Percentiles rank a stretch among this genome's conserved stretches.
phyloP scores from a whole-genome alignment of 129 eudicot species.

The Pulicaria dysenterica region DNA sequence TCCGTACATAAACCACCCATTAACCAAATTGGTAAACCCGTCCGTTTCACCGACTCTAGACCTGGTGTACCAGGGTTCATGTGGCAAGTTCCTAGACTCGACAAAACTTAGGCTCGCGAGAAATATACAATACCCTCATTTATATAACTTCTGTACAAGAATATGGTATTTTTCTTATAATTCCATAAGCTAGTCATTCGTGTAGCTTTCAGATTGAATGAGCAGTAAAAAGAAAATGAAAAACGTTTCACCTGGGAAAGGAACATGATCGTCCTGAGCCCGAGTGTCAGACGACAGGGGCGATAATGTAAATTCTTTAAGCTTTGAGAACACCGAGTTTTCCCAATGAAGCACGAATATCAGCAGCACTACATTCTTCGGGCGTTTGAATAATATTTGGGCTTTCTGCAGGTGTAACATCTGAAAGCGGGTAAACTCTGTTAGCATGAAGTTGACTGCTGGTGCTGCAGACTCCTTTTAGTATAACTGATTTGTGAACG shows the following conservation, averaged over 20 bases:
- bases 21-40: background rate
- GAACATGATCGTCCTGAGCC: constrained; percentile 3
- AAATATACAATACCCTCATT: constrained; percentile 26
- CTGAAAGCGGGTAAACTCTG: constrained; percentile 82
- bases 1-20: background rate
- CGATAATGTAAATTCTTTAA: constrained; percentile 17
- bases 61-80: background rate
- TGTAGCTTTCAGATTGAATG: constrained; percentile 19
- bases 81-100: too few species aligned
- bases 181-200: constrained; percentile 20
- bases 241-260: constrained; percentile 12
- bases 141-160: constrained; percentile 35
- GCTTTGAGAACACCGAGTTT: constrained; percentile 47
- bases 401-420: constrained; percentile 67
- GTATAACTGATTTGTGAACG: constrained; percentile 72
- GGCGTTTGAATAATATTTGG: constrained; percentile 56
- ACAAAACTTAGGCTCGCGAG: background rate
- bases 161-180: constrained; percentile 10
- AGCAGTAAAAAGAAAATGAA: constrained; percentile 16
- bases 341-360: constrained; percentile 55
- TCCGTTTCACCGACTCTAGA: background rate
- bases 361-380: constrained; percentile 55
- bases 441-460: constrained; percentile 72
- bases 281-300: background rate
- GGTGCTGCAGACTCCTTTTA: constrained; percentile 64